Conservation (phyloP, 1,139 yeast species). For the Entelexis paramagnoliae region DNA sequence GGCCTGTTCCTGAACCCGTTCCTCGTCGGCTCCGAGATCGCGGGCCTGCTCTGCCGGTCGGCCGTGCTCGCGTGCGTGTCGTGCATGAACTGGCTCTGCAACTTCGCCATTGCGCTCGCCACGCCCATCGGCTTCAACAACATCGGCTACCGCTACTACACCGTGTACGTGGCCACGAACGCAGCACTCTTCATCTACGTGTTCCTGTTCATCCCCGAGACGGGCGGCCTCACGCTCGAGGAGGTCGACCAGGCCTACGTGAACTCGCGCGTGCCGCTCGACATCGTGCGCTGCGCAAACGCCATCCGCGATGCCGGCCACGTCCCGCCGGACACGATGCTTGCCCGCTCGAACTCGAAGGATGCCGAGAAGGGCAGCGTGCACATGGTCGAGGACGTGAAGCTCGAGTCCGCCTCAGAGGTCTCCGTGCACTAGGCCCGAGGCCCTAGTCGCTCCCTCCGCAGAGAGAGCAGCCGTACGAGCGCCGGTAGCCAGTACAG, state of each 20-base stretch:
- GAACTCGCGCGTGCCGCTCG: constrained; percentile 17
- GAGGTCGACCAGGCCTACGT: constrained; percentile 38
- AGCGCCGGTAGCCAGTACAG: too few species aligned
- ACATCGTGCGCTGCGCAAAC: constrained; percentile 15
- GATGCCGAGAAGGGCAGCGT: constrained; percentile 15
- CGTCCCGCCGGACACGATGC: constrained; percentile 15
- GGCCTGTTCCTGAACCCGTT: constrained; percentile 26
- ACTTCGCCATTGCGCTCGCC: constrained; percentile 37
- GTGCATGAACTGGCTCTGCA: constrained; percentile 42
- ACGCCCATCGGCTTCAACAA: constrained; percentile 36
- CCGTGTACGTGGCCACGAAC: constrained; percentile 34
- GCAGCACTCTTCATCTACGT: constrained; percentile 52
- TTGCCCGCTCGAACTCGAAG: not conserved
- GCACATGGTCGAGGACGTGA: constrained; percentile 11
- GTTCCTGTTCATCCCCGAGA: constrained; percentile 40
- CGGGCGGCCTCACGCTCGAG: constrained; percentile 35
- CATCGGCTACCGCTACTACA: constrained; percentile 33
- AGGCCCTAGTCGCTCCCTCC: too few species aligned
- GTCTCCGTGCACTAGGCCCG: not conserved
- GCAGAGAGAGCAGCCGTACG: too few species aligned
- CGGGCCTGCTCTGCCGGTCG: constrained; percentile 53
- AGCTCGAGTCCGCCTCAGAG: not conserved
- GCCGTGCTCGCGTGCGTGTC: constrained; percentile 41
- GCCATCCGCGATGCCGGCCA: constrained; percentile 20
- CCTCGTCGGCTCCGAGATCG: constrained; percentile 52